Conservation (phyloP, 1,139 yeast genomes). For the Tardiomyces depauwii region DNA sequence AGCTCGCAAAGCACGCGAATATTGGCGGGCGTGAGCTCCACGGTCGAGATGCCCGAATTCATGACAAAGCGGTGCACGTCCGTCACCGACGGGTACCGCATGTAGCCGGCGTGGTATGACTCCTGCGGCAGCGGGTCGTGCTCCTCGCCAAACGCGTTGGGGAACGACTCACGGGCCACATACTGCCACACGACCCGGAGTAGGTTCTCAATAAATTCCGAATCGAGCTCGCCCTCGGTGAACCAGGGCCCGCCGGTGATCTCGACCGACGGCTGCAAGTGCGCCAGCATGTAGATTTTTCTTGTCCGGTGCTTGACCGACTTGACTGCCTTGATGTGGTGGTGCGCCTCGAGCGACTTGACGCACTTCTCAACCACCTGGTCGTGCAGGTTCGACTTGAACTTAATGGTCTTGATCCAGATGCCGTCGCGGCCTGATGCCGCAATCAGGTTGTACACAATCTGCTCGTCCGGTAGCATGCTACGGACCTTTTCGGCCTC, state of each 20-base stretch:
- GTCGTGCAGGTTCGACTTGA: constrained; percentile 85
- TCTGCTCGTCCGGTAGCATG: constrained; percentile 81
- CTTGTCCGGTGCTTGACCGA: constrained; percentile 94
- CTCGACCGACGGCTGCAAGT: constrained; percentile 86
- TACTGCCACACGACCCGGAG: constrained; percentile 82
- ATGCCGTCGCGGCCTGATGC: constrained; percentile 88
- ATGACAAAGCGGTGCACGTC: constrained; percentile 67
- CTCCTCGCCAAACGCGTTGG: constrained; percentile 42
- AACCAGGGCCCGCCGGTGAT: constrained; percentile 99
- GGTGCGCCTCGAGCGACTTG: constrained; percentile 70
- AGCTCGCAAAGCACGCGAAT: constrained; percentile 82
- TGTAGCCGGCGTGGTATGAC: constrained; percentile 44
- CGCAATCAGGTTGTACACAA: constrained; percentile 84
- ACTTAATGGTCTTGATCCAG: constrained; percentile 91
- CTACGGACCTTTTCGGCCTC: constrained; percentile 38
- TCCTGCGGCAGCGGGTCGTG: constrained; percentile 16
- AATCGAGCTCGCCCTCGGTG: constrained; percentile 88
- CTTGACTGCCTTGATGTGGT: constrained; percentile 82
- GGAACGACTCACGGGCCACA: constrained; percentile 65
- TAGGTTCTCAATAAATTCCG: constrained; percentile 81
- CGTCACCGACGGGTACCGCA: constrained; percentile 57
- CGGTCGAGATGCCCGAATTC: constrained; percentile 67
- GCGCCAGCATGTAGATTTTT: constrained; percentile 89
- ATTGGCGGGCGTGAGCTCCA: constrained; percentile 64
- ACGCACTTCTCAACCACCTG: constrained; percentile 81